Percentiles rank a stretch among this genome's conserved stretches.
phyloP scores from a whole-genome alignment of 192 early-diverging fungal species.

The Hyaloraphidium curvatum region DNA sequence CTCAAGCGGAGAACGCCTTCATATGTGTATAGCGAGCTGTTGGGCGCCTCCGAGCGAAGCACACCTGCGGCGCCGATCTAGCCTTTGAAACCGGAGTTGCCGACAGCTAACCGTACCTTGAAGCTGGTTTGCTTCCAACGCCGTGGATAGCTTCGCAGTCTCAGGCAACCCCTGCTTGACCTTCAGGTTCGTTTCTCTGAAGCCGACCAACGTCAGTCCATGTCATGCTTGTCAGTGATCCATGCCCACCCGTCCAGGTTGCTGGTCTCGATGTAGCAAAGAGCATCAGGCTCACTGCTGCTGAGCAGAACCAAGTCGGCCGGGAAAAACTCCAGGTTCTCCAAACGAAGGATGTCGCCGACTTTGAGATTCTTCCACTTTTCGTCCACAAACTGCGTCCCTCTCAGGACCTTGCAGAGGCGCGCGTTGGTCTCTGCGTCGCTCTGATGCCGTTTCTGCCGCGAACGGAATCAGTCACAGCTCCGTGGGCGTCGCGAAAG shows the following conservation, averaged over 20 bases:
- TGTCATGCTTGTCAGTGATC: not conserved
- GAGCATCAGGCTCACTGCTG: conserved; percentile 82
- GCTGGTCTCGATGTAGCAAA: conserved; percentile 96
- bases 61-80: conserved; percentile 23
- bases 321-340: conserved; percentile 72
- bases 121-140: conserved; percentile 37
- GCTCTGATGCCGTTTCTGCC: conserved; percentile 43
- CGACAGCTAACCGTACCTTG: conserved; percentile 22
- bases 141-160: conserved; percentile 51
- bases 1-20: conserved; percentile 55
- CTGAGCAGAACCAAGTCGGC: conserved; percentile 82
- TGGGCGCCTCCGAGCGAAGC: conserved; percentile 83
- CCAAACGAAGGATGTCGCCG: conserved; percentile 81
- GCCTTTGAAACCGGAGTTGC: too few species aligned
- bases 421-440: conserved; percentile 48
- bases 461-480: not conserved
- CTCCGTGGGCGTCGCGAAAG: not conserved
- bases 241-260: conserved; percentile 74
- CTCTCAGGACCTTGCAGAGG: conserved; percentile 2
- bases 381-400: conserved; percentile 41
- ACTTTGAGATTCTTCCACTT: conserved; percentile 66
- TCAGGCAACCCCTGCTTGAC: conserved; percentile 84
- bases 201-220: not conserved
- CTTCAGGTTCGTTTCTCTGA: conserved; percentile 90
- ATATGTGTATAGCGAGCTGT: conserved; percentile 91